These are phyloP conservation scores for Ogataea neopini DNA, from an alignment of 805 yeast genomes.

Conservation along the genomic window DNA sequence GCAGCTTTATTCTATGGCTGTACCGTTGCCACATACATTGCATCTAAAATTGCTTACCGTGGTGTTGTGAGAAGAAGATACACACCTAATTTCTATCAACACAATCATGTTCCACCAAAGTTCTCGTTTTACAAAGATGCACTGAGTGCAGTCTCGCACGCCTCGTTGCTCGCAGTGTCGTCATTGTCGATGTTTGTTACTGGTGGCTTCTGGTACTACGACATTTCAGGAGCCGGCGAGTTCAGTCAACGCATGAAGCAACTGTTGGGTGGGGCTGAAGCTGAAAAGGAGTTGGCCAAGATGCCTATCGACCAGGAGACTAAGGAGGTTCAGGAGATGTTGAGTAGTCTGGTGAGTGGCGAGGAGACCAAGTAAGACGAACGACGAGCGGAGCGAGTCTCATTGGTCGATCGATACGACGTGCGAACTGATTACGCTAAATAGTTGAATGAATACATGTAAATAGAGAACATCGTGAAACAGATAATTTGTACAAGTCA, in stretches of 20 bases:
- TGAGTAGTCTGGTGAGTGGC: slow-evolving; percentile 21
- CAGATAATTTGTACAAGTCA: no score
- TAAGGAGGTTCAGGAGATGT: slow-evolving; percentile 50
- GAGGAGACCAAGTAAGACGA: slow-evolving; percentile 5
- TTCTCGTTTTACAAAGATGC: slow-evolving; percentile 82
- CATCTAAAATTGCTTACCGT: slow-evolving; percentile 73
- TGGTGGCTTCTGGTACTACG: slow-evolving; percentile 80
- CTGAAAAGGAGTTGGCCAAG: slow-evolving; percentile 45
- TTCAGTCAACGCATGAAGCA: slow-evolving; percentile 69
- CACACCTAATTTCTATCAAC: slow-evolving; percentile 74
- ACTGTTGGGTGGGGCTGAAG: slow-evolving; percentile 67
- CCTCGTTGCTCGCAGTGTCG: slow-evolving; percentile 72
- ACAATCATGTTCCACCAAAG: slow-evolving; percentile 84
- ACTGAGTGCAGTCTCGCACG: slow-evolving; percentile 78
- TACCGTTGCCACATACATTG: slow-evolving; percentile 67
- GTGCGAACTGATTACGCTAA: no score
- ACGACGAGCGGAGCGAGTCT: no score
- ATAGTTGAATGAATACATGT: no score
- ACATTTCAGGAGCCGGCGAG: slow-evolving; percentile 67
- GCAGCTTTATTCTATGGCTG: slow-evolving; percentile 72
- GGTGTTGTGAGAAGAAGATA: slow-evolving; percentile 74
- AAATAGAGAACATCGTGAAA: no score
- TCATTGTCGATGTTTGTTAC: slow-evolving; percentile 70
- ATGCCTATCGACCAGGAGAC: slow-evolving; percentile 63
- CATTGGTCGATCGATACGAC: no score